A percentile compares a stretch with the other conserved stretches of the same genome.
phyloP scores from a whole-genome alignment of 257 asterid genomes.

The Solanum peruvianum region DNA sequence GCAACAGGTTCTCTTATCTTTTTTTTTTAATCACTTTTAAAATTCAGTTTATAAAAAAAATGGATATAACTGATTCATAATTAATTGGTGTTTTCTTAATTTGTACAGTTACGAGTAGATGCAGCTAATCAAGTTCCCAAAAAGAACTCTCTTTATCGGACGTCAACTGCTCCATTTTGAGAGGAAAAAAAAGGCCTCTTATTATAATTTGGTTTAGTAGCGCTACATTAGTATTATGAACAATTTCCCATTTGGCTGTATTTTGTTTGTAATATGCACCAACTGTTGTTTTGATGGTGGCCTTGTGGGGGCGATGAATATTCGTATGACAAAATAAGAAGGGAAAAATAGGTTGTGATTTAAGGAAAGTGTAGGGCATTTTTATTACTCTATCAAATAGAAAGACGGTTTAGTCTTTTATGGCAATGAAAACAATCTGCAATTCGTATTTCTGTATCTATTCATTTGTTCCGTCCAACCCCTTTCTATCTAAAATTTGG shows the following conservation, averaged over 20 bases:
- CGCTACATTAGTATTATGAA: no score
- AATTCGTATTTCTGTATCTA: neutral
- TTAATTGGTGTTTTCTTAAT: neutral
- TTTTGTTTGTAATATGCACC: neutral
- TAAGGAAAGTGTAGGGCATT: neutral
- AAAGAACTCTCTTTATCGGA: conserved; percentile 29
- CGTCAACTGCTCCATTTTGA: conserved; percentile 53
- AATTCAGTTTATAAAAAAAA: neutral
- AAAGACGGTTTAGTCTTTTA: neutral
- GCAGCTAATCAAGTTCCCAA: conserved; percentile 29
- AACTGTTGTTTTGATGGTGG: neutral
- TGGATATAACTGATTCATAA: neutral
- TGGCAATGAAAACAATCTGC: neutral
- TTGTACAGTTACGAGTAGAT: conserved; percentile 28
- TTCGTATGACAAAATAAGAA: no score
- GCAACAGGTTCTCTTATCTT: conserved; percentile 27
- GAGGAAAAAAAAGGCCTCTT: neutral
- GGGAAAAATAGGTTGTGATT: neutral
- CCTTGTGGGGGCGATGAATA: neutral
- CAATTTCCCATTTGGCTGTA: neutral
- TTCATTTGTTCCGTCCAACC: neutral
- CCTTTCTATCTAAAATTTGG: neutral
- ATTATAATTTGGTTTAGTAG: no score
- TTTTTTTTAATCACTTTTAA: neutral
- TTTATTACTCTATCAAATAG: neutral